These are phyloP conservation scores for Penicillium sp. DNA, from an alignment of 2,329 filamentous ascomycete genomes.

Conservation along the genomic window DNA sequence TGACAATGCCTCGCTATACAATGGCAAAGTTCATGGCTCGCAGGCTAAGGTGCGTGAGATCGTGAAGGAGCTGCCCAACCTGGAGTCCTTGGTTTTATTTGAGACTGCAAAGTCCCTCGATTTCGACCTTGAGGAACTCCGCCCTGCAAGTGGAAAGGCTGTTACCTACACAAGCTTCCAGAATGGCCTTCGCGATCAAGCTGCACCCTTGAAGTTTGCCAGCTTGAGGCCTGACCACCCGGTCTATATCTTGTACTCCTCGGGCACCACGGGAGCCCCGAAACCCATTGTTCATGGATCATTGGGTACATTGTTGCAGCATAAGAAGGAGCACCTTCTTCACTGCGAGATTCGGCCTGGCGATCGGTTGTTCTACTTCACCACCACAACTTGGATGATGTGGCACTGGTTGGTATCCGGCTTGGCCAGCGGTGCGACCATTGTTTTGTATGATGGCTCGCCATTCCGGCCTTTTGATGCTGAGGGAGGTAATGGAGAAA, in stretches of 20 bases:
- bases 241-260: slow-evolving; percentile 89
- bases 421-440: slow-evolving; percentile 73
- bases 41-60: slow-evolving; percentile 75
- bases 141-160: slow-evolving; percentile 36
- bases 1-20: slow-evolving; percentile 85
- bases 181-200: slow-evolving; percentile 36
- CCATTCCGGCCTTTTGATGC: slow-evolving; percentile 68
- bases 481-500: slow-evolving; percentile 59
- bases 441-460: slow-evolving; percentile 88
- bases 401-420: slow-evolving; percentile 95
- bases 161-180: slow-evolving; percentile 47
- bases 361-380: slow-evolving; percentile 85
- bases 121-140: slow-evolving; percentile 35
- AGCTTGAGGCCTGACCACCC: slow-evolving; percentile 81
- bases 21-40: slow-evolving; percentile 82
- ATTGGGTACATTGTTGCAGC: slow-evolving; percentile 83
- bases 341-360: slow-evolving; percentile 73
- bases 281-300: slow-evolving; percentile 95
- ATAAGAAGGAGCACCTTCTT: slow-evolving; percentile 92
- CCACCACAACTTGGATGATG: slow-evolving; percentile 98
- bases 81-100: slow-evolving; percentile 71
- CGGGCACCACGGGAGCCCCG: slow-evolving; percentile 78
- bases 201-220: slow-evolving; percentile 58
- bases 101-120: slow-evolving; percentile 53
- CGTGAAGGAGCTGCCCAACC: slow-evolving; percentile 59